Base-by-base conservation (phyloP, 495 filamentous ascomycete species). In the Neurospora sp. region DNA sequence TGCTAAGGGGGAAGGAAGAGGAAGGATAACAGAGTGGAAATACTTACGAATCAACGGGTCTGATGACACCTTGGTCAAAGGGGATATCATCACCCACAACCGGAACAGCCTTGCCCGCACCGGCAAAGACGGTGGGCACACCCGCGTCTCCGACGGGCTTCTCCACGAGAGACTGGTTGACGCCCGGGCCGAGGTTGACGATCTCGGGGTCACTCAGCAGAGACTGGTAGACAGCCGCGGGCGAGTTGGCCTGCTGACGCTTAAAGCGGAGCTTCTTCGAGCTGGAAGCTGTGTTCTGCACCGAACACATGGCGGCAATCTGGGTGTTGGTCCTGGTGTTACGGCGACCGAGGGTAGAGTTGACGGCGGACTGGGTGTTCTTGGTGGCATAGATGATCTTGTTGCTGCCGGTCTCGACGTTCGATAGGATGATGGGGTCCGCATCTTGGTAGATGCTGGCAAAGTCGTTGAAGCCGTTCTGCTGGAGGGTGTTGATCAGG, bases 31-130 rank as follows among this genome's bases (percentile, higher is more conserved):
- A n/a, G n/a, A n/a, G n/a, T n/a, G n/a, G 20, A 22, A 53, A 39
- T 39, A 42, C 79, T 70, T 76, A 81, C 80, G 72, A 70, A 59
- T 79, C 77, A 16, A 77, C 72, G 45, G 75, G 73, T 27, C 82
- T 81, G 68, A 83, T 76, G 8, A 83, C 16, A 4, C 81, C 81
- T 3, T 73, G 75, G 37, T 76, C 70, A 35, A 78, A 83, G 5
- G 72, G 61, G 69, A 82, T 81, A 69, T 82, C 75, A 2, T 72
- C 72, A 68, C 78, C 74, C 45, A 82, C 72, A 70, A 83, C 72
- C 69, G 73, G 78, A 14, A 79, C 76, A 27, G 44, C 74, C 53
- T 82, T 77, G 6, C 81, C 81, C 8, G 80, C 73, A 3, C 81
- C 81, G 53, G 78, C 75, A 2, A 75, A 41, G 41, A 76, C 75